These are phyloP conservation scores for Candida albicans DNA, from an alignment of 1,139 yeast species.

Conservation along the genomic window DNA sequence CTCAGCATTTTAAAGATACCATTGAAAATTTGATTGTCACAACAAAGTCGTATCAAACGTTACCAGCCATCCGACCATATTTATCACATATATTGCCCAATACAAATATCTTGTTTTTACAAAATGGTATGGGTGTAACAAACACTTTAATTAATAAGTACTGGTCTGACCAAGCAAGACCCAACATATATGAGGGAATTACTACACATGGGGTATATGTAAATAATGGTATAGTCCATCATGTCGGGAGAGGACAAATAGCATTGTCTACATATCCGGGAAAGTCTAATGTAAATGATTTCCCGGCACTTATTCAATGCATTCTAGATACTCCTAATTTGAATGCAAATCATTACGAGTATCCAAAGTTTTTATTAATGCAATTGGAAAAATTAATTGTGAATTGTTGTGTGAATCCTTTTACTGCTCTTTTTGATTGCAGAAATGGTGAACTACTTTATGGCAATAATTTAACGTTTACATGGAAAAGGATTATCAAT, in stretches of 20 bases:
- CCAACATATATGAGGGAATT: conserved; percentile 69
- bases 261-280: conserved; percentile 33
- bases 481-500: conserved; percentile 40
- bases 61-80: conserved; percentile 47
- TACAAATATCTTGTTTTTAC: conserved; percentile 66
- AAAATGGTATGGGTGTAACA: conserved; percentile 74
- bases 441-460: conserved; percentile 66
- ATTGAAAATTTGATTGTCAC: conserved; percentile 58
- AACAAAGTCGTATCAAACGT: conserved; percentile 63
- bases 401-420: conserved; percentile 74
- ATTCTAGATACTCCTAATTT: conserved; percentile 35
- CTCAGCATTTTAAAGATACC: neutral
- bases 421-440: conserved; percentile 68
- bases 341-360: conserved; percentile 45
- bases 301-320: conserved; percentile 33
- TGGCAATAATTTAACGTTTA: conserved; percentile 28
- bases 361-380: conserved; percentile 55
- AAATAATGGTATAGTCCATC: conserved; percentile 48
- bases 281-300: neutral
- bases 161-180: conserved; percentile 55
- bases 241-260: conserved; percentile 67
- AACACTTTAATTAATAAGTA: conserved; percentile 50
- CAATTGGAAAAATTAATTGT: conserved; percentile 78
- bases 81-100: conserved; percentile 35
- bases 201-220: conserved; percentile 77